phyloP scores from a whole-genome alignment of 768 basidiomycete genomes.

The Podaxis mareebaensis region DNA sequence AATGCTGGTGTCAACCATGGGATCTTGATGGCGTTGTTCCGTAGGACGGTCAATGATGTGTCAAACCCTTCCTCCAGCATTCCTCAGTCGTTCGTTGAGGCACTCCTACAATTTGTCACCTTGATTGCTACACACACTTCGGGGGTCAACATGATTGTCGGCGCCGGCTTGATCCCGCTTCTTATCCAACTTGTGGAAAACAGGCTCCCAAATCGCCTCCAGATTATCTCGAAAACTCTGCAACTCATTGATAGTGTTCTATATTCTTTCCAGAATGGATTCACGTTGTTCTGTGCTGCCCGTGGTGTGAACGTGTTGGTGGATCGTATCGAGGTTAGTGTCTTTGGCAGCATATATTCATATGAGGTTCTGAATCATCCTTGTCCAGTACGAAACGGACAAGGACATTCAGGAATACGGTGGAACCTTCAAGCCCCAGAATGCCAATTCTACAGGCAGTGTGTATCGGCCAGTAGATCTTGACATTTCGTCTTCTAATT shows the following conservation, averaged over 20 bases:
- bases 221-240: conserved; percentile 86
- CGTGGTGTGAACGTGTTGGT: conserved; percentile 86
- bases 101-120: conserved; percentile 82
- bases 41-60: conserved; percentile 78
- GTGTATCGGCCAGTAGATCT: conserved; percentile 11
- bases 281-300: conserved; percentile 81
- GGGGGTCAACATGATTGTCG: conserved; percentile 92
- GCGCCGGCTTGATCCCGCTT: conserved; percentile 87
- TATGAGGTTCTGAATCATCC: conserved; percentile 11
- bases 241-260: conserved; percentile 90
- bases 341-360: background rate
- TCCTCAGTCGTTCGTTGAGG: conserved; percentile 79
- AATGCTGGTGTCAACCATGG: conserved; percentile 98
- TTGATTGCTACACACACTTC: conserved; percentile 83
- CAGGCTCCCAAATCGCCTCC: conserved; percentile 63
- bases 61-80: conserved; percentile 62
- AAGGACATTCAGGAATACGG: conserved; percentile 60
- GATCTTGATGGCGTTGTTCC: conserved; percentile 84
- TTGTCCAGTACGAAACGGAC: conserved; percentile 63
- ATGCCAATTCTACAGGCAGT: conserved; percentile 24
- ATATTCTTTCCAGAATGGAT: conserved; percentile 86
- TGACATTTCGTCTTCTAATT: background rate
- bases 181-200: conserved; percentile 90
- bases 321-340: conserved; percentile 78
- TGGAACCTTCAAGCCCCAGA: conserved; percentile 23